Evolutionary conservation across 441 rosid genomes (phyloP), one percentile per base, ranked within the genome.

Genomic region (Biscutella laevigata): DNA sequence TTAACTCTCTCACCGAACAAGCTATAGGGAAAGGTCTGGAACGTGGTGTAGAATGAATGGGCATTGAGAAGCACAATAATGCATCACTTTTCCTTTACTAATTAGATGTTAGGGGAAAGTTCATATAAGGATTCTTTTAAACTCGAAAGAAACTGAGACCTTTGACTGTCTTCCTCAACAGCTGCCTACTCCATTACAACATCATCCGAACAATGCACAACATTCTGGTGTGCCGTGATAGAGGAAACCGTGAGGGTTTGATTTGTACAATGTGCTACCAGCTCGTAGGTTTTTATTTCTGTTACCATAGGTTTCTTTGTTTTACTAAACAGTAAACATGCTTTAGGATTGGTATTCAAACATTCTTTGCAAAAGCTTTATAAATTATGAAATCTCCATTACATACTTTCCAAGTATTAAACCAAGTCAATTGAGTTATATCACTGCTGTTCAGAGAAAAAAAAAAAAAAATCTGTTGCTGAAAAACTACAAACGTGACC

Each of bases 201-300:
- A 28, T 54, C 46, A 26, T 38, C 46, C 33, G 7, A 14, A 60
- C 57, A 30, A 42, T 41, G 16, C 11, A 33, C 32, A 52, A 24
- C 39, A 61, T 41, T 43, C 66, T 43, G 42, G 45, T 42, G 52
- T 42, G 4, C 51, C 57, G 9, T 40, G 42, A 60, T 50, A 59
- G 48, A 47, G 47, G 39, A 35, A 58, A 37, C 16, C n/a, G n/a
- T 21, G 25, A 20, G 33, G 25, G 41, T 60, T 21, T 49, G 6
- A 21, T 28, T 30, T 59, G 57, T 59, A 59, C 40, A 29, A 48
- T 49, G 29, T 21, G 30, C 21, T 47, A 59, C 14, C 34, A 49
- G 46, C 26, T 49, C 30, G 21, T 59, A 59, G 50, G 17, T 39
- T 29, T 33, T 48, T 38, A 40, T 38, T 22, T 59, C 14, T 30